These are phyloP conservation scores for Starmerella floricola DNA, from an alignment of 805 yeast genomes.

Conservation along the genomic window DNA sequence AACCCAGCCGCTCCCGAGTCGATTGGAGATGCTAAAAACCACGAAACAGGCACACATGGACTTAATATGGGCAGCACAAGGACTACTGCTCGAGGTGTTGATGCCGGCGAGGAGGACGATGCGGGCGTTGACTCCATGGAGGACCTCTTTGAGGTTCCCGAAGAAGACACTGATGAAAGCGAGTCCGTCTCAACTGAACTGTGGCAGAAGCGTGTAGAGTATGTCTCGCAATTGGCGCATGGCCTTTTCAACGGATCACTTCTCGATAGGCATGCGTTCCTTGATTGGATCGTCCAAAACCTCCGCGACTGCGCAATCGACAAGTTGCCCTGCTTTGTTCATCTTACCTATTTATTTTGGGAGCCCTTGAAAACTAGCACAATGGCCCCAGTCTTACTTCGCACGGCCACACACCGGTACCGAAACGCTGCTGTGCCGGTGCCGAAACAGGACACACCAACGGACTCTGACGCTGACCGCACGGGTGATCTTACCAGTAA, in stretches of 20 bases:
- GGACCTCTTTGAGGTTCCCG: conserved; percentile 1
- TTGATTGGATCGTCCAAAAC: conserved; percentile 50
- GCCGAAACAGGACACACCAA: no score
- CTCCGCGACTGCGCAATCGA: conserved; percentile 33
- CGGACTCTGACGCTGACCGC: no score
- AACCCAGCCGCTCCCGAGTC: not conserved
- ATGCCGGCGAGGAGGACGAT: not conserved
- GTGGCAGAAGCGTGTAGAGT: conserved; percentile 45
- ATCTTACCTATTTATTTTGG: conserved; percentile 62
- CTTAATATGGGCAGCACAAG: not conserved
- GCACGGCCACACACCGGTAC: conserved; percentile 2
- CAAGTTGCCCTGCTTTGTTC: conserved; percentile 37
- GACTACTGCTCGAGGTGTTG: not conserved
- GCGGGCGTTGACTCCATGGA: not conserved
- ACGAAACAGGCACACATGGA: not conserved
- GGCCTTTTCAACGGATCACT: conserved; percentile 58
- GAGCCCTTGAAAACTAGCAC: conserved; percentile 33
- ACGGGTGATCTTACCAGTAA: no score
- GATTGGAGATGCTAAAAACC: not conserved
- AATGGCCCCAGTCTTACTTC: conserved; percentile 9
- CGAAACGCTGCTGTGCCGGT: not conserved
- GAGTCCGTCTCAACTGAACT: conserved; percentile 5
- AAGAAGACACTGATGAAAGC: not conserved
- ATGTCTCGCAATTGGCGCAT: conserved; percentile 47
- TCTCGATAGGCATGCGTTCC: conserved; percentile 48